phyloP scores from a whole-genome alignment of 2,329 filamentous ascomycete genomes.

The Aspergillus cejpii region DNA sequence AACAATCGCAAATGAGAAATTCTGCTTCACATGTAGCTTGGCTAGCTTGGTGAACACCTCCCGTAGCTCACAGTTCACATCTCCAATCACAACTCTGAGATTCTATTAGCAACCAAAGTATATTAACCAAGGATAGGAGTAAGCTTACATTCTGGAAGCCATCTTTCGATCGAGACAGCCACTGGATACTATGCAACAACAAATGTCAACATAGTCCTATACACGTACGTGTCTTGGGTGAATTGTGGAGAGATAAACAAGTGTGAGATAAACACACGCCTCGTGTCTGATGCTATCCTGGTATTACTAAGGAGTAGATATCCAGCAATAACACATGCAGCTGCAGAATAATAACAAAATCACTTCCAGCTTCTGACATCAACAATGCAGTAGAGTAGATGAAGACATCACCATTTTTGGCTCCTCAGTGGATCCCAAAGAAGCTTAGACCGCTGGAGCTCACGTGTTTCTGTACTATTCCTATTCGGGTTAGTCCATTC shows the following conservation, averaged over 20 bases:
- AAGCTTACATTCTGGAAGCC: conserved; percentile 52
- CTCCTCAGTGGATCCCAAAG: conserved; percentile 15
- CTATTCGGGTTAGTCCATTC: conserved; percentile 3
- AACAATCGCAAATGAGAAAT: conserved; percentile 77
- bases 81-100: conserved; percentile 64
- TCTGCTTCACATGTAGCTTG: conserved; percentile 76
- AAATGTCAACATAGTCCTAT: conserved; percentile 4
- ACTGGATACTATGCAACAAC: conserved; percentile 6
- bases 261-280: too few relatives aligned
- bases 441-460: conserved; percentile 28
- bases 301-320: not conserved
- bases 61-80: conserved; percentile 70
- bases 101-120: conserved; percentile 14
- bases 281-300: not conserved
- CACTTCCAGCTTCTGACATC: not conserved
- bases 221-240: too few relatives aligned
- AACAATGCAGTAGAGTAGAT: conserved; percentile 1
- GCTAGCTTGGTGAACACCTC: conserved; percentile 72
- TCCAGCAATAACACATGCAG: too few relatives aligned
- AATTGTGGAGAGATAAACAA: too few relatives aligned
- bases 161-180: conserved; percentile 30
- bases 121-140: not conserved
- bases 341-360: too few relatives aligned
- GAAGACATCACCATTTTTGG: conserved; percentile 7
- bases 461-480: conserved; percentile 24